phyloP scores from a whole-genome alignment of 257 asterid genomes.

The Petrea volubilis region DNA sequence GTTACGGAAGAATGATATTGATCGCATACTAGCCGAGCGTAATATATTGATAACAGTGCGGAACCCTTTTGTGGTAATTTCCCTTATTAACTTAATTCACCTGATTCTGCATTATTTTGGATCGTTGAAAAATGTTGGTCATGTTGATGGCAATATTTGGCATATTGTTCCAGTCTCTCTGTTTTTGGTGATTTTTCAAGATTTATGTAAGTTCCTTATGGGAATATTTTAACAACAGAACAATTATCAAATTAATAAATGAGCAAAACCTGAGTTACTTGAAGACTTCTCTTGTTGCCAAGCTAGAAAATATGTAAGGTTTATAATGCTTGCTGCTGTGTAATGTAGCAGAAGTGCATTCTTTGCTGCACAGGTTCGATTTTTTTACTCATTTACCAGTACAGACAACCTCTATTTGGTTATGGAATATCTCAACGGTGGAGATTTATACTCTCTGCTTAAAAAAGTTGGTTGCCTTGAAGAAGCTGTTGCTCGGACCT shows the following conservation, averaged over 20 bases:
- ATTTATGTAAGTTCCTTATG: background rate
- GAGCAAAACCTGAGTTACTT: background rate
- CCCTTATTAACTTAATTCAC: conserved; percentile 15
- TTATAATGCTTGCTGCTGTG: conserved; percentile 14
- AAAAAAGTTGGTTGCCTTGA: conserved; percentile 81
- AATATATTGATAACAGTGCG: conserved; percentile 92
- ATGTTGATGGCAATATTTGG: conserved; percentile 12
- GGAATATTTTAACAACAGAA: background rate
- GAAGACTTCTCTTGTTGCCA: background rate
- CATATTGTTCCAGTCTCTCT: background rate
- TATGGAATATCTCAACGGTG: conserved; percentile 97
- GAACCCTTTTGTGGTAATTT: conserved; percentile 91
- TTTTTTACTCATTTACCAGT: conserved; percentile 93
- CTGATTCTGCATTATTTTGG: conserved; percentile 17
- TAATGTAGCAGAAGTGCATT: conserved; percentile 17
- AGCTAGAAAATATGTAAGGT: conserved; percentile 17
- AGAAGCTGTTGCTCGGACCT: conserved; percentile 80
- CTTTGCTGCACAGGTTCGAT: conserved; percentile 71
- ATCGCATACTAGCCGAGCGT: conserved; percentile 95
- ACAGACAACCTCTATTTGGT: conserved; percentile 89
- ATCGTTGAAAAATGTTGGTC: background rate
- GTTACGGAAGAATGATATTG: conserved; percentile 93
- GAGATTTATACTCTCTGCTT: conserved; percentile 88
- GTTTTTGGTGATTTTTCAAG: no score
- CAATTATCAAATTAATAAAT: background rate